Percentiles rank a stretch among this genome's conserved stretches.
phyloP scores from a whole-genome alignment of 1,284 basidiomycete genomes.

The Spongiforma sp. region DNA sequence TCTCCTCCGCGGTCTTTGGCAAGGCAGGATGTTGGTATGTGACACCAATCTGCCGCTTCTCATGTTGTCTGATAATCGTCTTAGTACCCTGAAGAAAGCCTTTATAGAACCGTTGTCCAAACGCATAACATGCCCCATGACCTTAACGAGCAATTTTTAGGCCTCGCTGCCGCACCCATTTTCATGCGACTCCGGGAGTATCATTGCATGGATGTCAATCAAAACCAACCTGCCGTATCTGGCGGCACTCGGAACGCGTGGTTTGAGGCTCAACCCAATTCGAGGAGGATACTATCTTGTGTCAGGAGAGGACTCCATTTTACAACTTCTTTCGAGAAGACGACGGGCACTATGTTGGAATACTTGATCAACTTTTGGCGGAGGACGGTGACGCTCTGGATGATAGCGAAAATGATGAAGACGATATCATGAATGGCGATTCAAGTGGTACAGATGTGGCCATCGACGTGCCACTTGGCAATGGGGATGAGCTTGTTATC shows the following conservation, averaged over 20 bases:
- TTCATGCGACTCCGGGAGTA: slow-evolving; percentile 63
- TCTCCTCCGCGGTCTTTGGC: slow-evolving; percentile 59
- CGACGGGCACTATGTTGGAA: slow-evolving; percentile 27
- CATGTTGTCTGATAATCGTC: slow-evolving; percentile 14
- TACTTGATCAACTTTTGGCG: slow-evolving; percentile 4
- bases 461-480: slow-evolving; percentile 14
- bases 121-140: slow-evolving; percentile 33
- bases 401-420: slow-evolving; percentile 24
- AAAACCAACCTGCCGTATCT: slow-evolving; percentile 37
- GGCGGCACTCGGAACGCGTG: slow-evolving; percentile 61
- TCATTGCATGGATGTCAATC: slow-evolving; percentile 50
- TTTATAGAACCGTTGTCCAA: slow-evolving; percentile 42
- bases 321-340: slow-evolving; percentile 44
- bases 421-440: slow-evolving; percentile 32
- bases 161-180: slow-evolving; percentile 48
- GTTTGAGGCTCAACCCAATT: slow-evolving; percentile 44
- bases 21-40: slow-evolving; percentile 64
- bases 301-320: slow-evolving; percentile 24
- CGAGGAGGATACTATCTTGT: slow-evolving; percentile 33
- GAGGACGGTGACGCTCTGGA: slow-evolving; percentile 4
- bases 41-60: no score
- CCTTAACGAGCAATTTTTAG: slow-evolving; percentile 44
- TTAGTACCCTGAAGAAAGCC: slow-evolving; percentile 40
- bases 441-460: slow-evolving; percentile 15
- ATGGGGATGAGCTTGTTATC: slow-evolving; percentile 30